Base-by-base conservation (phyloP, 208 protist species). In the Acanthamoeba divionensis region DNA sequence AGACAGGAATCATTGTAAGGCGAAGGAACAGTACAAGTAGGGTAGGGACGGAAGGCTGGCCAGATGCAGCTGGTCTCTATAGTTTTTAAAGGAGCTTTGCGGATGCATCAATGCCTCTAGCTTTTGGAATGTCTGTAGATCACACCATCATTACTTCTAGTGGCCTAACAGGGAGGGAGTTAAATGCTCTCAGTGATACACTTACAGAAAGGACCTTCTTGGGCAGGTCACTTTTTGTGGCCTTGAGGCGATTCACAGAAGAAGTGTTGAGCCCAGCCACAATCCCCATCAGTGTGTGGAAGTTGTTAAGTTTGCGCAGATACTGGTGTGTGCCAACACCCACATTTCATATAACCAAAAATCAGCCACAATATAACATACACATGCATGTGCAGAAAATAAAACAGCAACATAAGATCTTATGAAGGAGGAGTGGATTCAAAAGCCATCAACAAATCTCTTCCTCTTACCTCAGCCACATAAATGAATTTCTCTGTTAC, bases 401-500 rank as follows among this genome's bases (percentile, higher is more conserved):
- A n/a, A n/a, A n/a, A n/a, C n/a, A n/a, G n/a, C n/a, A n/a, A n/a
- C n/a, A n/a, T n/a, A n/a, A n/a, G n/a, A n/a, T n/a, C n/a, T n/a
- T n/a, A n/a, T n/a, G n/a, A n/a, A n/a, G n/a, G n/a, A n/a, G n/a
- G n/a, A n/a, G n/a, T n/a, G n/a, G n/a, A n/a, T n/a, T n/a, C n/a
- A n/a, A n/a, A n/a, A n/a, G n/a, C n/a, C n/a, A n/a, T n/a, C n/a
- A n/a, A n/a, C n/a, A n/a, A n/a, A n/a, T n/a, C n/a, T n/a, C n/a
- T n/a, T n/a, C n/a, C n/a, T n/a, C 36, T 9, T 48, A 88, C 80
- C 60, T 88, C 80, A 31, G 90, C 88, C 18, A 95, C 75, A 33
- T 92, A 91, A n/a, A 95, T 89, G 54, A 95, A 95, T 54, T 92
- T 90, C 33, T 89, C 86, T 54, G 94, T 87, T 18, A 94, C 67